phyloP scores from a whole-genome alignment of 2,329 filamentous ascomycete species.

The Cordyceps cicadae region DNA sequence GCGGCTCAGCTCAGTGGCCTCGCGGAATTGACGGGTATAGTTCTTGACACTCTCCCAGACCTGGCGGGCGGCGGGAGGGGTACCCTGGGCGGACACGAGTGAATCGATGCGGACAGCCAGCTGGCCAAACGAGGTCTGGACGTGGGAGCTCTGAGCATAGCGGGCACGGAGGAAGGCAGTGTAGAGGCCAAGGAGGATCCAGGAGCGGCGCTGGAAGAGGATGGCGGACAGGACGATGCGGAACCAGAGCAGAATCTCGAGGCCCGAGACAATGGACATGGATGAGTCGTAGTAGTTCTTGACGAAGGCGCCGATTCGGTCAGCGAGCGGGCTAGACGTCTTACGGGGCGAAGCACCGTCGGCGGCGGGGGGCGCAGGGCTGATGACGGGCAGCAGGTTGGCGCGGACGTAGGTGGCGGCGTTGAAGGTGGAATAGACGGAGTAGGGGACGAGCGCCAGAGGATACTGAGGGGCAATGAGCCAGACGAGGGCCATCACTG shows the following conservation, averaged over 20 bases:
- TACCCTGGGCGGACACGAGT: conserved; percentile 76
- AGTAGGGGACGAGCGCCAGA: conserved; percentile 85
- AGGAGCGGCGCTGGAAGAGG: conserved; percentile 82
- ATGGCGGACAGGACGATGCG: conserved; percentile 74
- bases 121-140: conserved; percentile 72
- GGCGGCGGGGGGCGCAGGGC: conserved; percentile 54
- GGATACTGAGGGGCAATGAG: conserved; percentile 84
- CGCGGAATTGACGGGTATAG: conserved; percentile 62
- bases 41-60: conserved; percentile 76
- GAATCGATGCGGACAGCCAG: conserved; percentile 69
- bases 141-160: conserved; percentile 82
- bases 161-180: conserved; percentile 87
- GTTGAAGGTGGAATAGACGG: conserved; percentile 97
- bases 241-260: conserved; percentile 83
- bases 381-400: conserved; percentile 81
- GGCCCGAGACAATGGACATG: conserved; percentile 83
- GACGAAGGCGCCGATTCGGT: conserved; percentile 84
- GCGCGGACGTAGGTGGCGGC: conserved; percentile 92
- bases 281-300: conserved; percentile 96
- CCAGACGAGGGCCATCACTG: conserved; percentile 92
- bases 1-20: conserved; percentile 68
- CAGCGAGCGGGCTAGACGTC: conserved; percentile 55
- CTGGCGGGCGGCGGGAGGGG: conserved; percentile 69
- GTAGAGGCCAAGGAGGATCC: conserved; percentile 81
- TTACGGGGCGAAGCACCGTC: conserved; percentile 48